phyloP scores from a whole-genome alignment of 805 yeast genomes.

The Spencermartinsiella europaea region DNA sequence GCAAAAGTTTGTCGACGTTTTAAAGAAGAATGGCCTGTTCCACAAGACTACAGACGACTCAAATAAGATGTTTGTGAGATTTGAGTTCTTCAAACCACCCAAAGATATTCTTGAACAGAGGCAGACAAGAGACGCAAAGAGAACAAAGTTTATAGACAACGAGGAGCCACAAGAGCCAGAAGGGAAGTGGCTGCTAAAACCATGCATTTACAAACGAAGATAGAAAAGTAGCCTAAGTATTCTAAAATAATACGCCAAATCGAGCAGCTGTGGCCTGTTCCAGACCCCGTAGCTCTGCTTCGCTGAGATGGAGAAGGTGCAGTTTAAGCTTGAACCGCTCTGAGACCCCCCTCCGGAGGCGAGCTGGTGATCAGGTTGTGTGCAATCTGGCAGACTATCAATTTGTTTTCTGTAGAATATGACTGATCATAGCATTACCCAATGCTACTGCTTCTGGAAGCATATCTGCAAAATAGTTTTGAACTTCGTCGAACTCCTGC shows the following conservation, averaged over 20 bases:
- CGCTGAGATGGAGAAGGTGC: too few species aligned
- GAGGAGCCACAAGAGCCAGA: conserved; percentile 64
- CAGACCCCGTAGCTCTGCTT: too few species aligned
- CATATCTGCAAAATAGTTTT: conserved; percentile 79
- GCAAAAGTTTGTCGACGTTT: conserved; percentile 65
- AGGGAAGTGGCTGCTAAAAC: conserved; percentile 87
- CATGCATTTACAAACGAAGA: conserved; percentile 92
- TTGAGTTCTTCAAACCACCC: conserved; percentile 88
- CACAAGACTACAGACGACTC: conserved; percentile 81
- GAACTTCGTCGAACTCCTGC: conserved; percentile 70
- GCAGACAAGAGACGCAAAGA: conserved; percentile 22
- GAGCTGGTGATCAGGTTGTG: too few species aligned
- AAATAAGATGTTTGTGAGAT: conserved; percentile 91
- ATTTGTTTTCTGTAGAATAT: conserved; percentile 45
- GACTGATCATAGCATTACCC: conserved; percentile 92
- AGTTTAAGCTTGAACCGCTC: too few species aligned
- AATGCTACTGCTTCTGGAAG: conserved; percentile 79
- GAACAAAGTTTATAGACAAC: conserved; percentile 56
- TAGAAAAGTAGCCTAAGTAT: conserved; percentile 27
- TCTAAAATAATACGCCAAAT: too few species aligned
- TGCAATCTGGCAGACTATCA: too few species aligned
- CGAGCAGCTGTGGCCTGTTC: too few species aligned
- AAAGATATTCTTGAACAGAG: conserved; percentile 56
- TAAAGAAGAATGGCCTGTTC: conserved; percentile 77
- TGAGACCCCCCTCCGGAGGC: too few species aligned